Percentiles rank a stretch among this genome's conserved stretches.
These are phyloP conservation scores for Torrubiella hemipterigena DNA, from an alignment of 2,329 filamentous ascomycete genomes.

Conservation along the genomic window DNA sequence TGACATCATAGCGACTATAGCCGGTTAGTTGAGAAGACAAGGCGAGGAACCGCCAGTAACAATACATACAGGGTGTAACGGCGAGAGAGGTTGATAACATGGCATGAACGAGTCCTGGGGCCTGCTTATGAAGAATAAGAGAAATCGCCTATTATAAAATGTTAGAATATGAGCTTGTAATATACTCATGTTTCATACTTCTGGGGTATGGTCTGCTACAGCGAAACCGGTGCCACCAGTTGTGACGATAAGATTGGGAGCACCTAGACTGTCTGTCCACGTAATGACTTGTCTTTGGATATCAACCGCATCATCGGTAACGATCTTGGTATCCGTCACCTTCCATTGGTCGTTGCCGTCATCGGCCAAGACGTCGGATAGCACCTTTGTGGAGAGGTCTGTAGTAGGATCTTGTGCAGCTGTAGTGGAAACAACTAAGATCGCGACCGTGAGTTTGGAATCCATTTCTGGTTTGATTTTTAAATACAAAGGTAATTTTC, in stretches of 20 bases:
- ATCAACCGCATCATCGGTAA: constrained; percentile 60
- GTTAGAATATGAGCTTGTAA: not conserved
- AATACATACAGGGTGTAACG: constrained; percentile 76
- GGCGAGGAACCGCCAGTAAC: too few relatives aligned
- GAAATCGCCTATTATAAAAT: constrained; percentile 51
- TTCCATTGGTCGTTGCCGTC: constrained; percentile 63
- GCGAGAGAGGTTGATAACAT: constrained; percentile 79
- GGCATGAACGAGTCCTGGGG: constrained; percentile 83
- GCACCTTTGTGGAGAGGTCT: constrained; percentile 57
- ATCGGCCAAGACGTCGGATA: constrained; percentile 57
- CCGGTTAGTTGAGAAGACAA: constrained; percentile 12
- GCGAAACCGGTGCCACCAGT: constrained; percentile 94
- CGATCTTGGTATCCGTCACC: constrained; percentile 57
- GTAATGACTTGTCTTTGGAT: constrained; percentile 63
- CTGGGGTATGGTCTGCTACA: constrained; percentile 72
- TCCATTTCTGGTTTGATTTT: too few relatives aligned
- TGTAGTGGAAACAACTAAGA: constrained; percentile 86
- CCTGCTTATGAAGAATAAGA: constrained; percentile 70
- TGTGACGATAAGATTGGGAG: constrained; percentile 68
- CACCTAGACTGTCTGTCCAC: constrained; percentile 58
- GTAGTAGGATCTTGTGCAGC: constrained; percentile 67
- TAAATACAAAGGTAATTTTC: too few relatives aligned
- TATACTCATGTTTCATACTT: constrained; percentile 39
- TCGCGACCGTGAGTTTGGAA: constrained; percentile 66
- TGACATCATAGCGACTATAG: constrained; percentile 89